phyloP scores from a whole-genome alignment of 2,329 filamentous ascomycete species.

The Delphinella strobiligena region DNA sequence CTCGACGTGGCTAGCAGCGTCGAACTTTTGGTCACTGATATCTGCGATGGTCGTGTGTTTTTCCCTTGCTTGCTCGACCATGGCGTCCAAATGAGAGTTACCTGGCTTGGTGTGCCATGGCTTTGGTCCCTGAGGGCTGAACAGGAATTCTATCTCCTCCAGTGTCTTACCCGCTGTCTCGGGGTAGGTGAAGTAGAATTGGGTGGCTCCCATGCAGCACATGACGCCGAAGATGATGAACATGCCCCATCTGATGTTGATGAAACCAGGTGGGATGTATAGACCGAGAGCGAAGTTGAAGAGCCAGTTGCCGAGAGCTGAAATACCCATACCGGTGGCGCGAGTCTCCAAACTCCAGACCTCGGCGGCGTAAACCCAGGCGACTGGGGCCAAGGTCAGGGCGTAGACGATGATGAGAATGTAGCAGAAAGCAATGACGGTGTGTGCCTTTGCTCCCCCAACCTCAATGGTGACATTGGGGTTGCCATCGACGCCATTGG shows the following conservation, averaged over 20 bases:
- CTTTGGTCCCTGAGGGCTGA: conserved; percentile 21
- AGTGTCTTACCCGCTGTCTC: conserved; percentile 28
- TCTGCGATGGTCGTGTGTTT: conserved; percentile 12
- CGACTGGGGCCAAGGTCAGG: conserved; percentile 50
- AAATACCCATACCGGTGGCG: conserved; percentile 46
- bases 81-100: conserved; percentile 19
- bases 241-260: conserved; percentile 44
- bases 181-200: conserved; percentile 34
- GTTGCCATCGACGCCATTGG: conserved; percentile 33
- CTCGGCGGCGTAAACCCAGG: conserved; percentile 54
- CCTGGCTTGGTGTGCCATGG: conserved; percentile 27
- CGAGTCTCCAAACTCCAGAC: no score
- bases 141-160: conserved; percentile 29
- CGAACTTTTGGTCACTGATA: conserved; percentile 4
- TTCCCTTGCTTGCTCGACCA: conserved; percentile 12
- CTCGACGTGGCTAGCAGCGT: background rate
- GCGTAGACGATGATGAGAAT: conserved; percentile 53
- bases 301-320: conserved; percentile 36
- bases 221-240: conserved; percentile 39
- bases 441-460: conserved; percentile 41
- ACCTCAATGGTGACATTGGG: conserved; percentile 44
- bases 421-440: conserved; percentile 54
- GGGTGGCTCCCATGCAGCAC: conserved; percentile 33
- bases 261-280: conserved; percentile 46
- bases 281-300: conserved; percentile 50